Evolutionary conservation across 116 monocot genomes (phyloP), one percentile per base, ranked within the genome.

Genomic region (Trichopus zeylanicus): DNA sequence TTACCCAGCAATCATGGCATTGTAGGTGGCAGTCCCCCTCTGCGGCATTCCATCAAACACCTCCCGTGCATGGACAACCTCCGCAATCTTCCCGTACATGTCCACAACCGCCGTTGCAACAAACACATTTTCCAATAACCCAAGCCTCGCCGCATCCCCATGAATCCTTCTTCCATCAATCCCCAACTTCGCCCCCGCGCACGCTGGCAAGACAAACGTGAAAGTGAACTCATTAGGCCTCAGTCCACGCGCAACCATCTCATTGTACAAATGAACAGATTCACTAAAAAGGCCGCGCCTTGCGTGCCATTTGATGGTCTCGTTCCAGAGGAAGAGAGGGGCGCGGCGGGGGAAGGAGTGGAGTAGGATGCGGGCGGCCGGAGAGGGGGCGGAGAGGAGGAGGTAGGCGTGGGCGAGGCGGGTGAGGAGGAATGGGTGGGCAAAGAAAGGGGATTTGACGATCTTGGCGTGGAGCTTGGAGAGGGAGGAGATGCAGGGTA

Each of bases 1-100:
- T 70, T 34, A 80, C 80, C 80, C 71, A 3, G 70, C 39, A 58
- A 80, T 70, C 80, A 80, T 67, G 8, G 67, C 67, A 66, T 80
- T 80, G 31, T 70, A 80, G 29, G 47, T 54, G 0, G 70, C 66
- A 19, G 74, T 64, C 30, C 80, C 67, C 46, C 53, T 59, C 15
- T 58, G 30, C 38, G 70, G 62, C 67, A 70, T 62, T 67, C 60
- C 57, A 55, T 75, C 67, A 37, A 80, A 80, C 75, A 80, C 67
- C 51, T 59, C 19, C 67, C 67, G 53, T 1, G 75, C 74, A 25
- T 32, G 7, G 0, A 4, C 16, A 22, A 78, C 38, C 26, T 78
- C 67, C 16, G 69, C 56, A 31, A 73, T 73, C 26, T 78, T 78
- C 21, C 56, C 64, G 35, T 78, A 73, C 78, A 78, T 73, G 51